Evolutionary conservation across 2,329 filamentous ascomycete genomes (phyloP).

Genomic region (Cylindrodendrum hubeiense): DNA sequence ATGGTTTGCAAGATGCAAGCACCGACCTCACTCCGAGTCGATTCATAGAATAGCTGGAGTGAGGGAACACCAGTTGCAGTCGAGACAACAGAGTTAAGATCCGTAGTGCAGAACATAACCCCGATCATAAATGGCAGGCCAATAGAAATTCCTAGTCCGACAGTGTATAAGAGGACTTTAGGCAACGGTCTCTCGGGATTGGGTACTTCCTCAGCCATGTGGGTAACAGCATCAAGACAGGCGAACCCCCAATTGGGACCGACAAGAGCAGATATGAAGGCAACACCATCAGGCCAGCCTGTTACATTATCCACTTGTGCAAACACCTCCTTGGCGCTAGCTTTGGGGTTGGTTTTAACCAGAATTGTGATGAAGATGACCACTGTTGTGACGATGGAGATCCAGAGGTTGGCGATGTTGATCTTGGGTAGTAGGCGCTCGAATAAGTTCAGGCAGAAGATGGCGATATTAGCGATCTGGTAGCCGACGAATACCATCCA

Average conservation of each 20-base stretch:
- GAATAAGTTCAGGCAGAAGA: slow-evolving; percentile 3
- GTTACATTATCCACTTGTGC: background rate
- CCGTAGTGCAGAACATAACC: background rate
- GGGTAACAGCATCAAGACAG: slow-evolving; percentile 12
- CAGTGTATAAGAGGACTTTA: slow-evolving; percentile 1
- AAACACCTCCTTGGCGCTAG: background rate
- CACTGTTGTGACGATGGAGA: background rate
- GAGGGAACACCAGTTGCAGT: background rate
- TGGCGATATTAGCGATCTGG: background rate
- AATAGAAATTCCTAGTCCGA: background rate
- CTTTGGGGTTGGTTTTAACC: background rate
- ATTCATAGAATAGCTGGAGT: background rate
- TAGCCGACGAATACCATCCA: slow-evolving; percentile 12
- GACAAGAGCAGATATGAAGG: slow-evolving; percentile 16
- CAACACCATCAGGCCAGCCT: slow-evolving; percentile 16
- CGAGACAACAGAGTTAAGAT: too few relatives aligned
- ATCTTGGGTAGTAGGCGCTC: background rate
- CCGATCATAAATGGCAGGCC: background rate
- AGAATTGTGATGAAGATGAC: background rate
- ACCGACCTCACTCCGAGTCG: background rate
- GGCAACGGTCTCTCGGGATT: slow-evolving; percentile 5
- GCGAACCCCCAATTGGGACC: slow-evolving; percentile 22
- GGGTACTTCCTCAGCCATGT: slow-evolving; percentile 28
- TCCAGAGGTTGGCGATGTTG: background rate
- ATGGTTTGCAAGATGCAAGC: background rate